Evolutionary conservation across 148 eudicot genomes (phyloP), one percentile per base, ranked within the genome.

Genomic region (Fagopyrum homotropicum): DNA sequence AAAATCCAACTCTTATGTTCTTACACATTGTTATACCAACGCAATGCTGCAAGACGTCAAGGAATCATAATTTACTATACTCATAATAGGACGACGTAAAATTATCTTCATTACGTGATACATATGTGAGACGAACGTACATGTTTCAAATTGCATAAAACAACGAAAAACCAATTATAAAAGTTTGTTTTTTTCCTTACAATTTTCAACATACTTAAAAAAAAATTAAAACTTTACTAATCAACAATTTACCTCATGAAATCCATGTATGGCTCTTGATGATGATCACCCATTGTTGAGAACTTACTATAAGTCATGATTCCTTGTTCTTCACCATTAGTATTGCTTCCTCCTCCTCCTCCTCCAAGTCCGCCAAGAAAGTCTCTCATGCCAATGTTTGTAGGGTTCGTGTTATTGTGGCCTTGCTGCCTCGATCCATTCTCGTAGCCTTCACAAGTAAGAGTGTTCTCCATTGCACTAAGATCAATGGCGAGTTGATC

Each of bases 361-460:
- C 71, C 71, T 40, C 47, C 71, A 66, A 66, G 71, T 4, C 71
- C 47, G 6, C 71, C 71, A 15, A 66, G 71, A 43, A 66, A 66
- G 47, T 66, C 71, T 66, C 71, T 66, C 71, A 66, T 66, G 71
- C 71, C 47, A 14, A 6, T 17, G 12, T 47, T 43, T 3, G 44
- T 63, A 63, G 45, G 30, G 35, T 3, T 35, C 7, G 71, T 40
- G 71, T 66, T 66, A 17, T 40, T 66, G 71, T 66, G 71, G 71
- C 71, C 47, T 66, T 66, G 71, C 71, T 66, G 71, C 71, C 71
- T 40, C 47, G 71, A 66, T 66, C 71, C 71, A 66, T 66, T 66
- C 16, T 66, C 71, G 15, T 66, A 66, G n/a, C 47, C 17, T 2
- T 35, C 46, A 7, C 71, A 45, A 7, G 7, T 66, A 2, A 66